Evolutionary conservation across 306 rosid species (phyloP).

Genomic region (Prunus davidiana): DNA sequence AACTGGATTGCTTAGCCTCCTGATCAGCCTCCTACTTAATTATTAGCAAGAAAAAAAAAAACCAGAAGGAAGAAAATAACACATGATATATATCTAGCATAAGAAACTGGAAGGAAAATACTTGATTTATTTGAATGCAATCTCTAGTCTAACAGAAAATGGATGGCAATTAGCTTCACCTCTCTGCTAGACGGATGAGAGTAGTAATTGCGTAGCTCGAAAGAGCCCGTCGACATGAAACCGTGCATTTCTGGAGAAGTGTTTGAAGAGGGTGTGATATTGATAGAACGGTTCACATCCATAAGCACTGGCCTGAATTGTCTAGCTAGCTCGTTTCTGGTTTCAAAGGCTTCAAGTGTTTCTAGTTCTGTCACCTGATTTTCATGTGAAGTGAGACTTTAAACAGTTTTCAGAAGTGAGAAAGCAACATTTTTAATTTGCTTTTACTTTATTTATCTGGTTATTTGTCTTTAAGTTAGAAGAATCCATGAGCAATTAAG

Average conservation of each 20-base stretch:
- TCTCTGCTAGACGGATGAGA: not conserved
- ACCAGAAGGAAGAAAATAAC: not conserved
- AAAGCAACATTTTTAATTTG: no score
- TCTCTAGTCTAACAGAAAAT: not conserved
- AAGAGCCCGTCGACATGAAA: not conserved
- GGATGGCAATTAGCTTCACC: not conserved
- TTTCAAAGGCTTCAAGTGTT: no score
- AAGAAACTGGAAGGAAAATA: not conserved
- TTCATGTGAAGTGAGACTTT: no score
- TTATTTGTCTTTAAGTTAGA: no score
- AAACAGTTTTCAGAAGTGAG: no score
- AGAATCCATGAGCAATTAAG: no score
- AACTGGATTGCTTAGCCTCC: not conserved
- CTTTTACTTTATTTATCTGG: no score
- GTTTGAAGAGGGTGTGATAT: slow-evolving; percentile 4
- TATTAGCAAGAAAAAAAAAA: not conserved
- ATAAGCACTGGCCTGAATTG: not conserved
- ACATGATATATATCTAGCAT: no score
- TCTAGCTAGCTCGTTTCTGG: not conserved
- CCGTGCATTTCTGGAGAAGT: not conserved
- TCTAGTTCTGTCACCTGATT: not conserved
- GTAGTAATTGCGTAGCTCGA: not conserved
- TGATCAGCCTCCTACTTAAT: not conserved
- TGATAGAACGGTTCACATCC: slow-evolving; percentile 5
- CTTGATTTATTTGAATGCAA: no score